Evolutionary conservation across 176 grass and related monocot species (phyloP), one percentile per base, ranked within the genome.

Genomic region (Otatea glauca): DNA sequence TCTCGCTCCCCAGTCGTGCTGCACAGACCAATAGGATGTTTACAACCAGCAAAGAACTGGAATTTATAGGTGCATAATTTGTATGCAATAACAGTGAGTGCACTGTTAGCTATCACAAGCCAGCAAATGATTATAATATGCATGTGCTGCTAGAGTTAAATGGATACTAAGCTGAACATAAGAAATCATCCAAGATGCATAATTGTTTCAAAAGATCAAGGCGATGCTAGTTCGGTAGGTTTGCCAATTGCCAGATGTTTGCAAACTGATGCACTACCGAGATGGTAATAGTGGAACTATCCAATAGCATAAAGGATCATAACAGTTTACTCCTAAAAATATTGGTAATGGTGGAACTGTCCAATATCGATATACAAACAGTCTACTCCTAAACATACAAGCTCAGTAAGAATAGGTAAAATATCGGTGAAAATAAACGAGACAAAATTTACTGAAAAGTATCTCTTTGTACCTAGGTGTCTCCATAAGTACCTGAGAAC

Each of bases 1-100:
- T 98, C 92, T 83, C 96, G 83, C 59, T 82, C 84, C 68, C 96
- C 96, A 85, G 92, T 98, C 77, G 96, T 93, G 67, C 96, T 98
- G 79, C 74, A 85, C 82, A 89, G 7, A 80, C 24, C 68, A 62
- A 78, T 48, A 81, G 18, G 15, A 18, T 43, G 32, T 81, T 78
- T 82, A 79, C 38, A 5, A 5, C 15, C 16, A 84, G 20, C 20
- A 49, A 73, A 68, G 59, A 75, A 23, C 51, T 37, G 25, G 16
- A 84, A 81, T 25, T 51, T 17, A 44, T 58, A 80, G 43, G 47
- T 73, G 67, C 20, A 70, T 77, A 82, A 54, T 86, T 37, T 86
- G 15, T 42, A 77, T 1, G 35, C 51, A 65, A 63, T 9, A 62
- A 78, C 21, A 86, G 14, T 37, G 54, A 58, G 75, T 2, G 51